Evolutionary conservation across 2,329 filamentous ascomycete genomes (phyloP), one percentile per base, ranked within the genome.

Genomic region (Colletotrichum simmondsii): DNA sequence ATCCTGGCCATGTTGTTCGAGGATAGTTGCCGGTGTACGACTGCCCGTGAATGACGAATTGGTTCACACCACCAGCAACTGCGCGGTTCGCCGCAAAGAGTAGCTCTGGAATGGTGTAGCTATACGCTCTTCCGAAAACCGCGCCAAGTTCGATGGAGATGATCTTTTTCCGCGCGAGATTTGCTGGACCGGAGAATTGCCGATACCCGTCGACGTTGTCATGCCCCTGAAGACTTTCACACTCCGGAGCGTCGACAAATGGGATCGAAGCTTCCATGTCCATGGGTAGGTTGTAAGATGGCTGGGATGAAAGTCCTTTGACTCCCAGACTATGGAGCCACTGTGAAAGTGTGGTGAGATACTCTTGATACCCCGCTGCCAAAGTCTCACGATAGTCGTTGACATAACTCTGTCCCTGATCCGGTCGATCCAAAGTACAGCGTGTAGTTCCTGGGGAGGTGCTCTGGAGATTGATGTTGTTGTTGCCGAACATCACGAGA

Each of bases 1-100:
- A 86, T 0, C 83, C 84, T 0, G 87, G 87, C 86, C 86, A 88
- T 0, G 86, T 87, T 0, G 86, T 87, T 61, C 84, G 82, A 0
- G 76, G 76, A 65, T 87, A 87, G 5, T 81, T 74, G 2, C 82
- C 83, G 0, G 80, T 80, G 62, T 84, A 86, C 0, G 84, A 76
- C 58, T 79, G 79, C 0, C 86, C 86, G 71, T 88, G 86, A 8
- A 87, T 75, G 5, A 88, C 81, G 49, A 84, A 76, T 54, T 84
- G 80, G 53, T 85, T 87, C 22, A 87, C 78, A 1, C 81, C 82
- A 4, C 81, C 85, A 1, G 81, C 81, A 56, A 84, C 77, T 0
- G 83, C 81, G 5, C 80, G 78, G 49, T 85, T 75, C n/a, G 80
- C 74, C 68, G 77, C 82, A 16, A 37, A 37, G 5, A 84, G 57